Conservation (phyloP, 495 filamentous ascomycete species). For the Stereocaulon alpinum region DNA sequence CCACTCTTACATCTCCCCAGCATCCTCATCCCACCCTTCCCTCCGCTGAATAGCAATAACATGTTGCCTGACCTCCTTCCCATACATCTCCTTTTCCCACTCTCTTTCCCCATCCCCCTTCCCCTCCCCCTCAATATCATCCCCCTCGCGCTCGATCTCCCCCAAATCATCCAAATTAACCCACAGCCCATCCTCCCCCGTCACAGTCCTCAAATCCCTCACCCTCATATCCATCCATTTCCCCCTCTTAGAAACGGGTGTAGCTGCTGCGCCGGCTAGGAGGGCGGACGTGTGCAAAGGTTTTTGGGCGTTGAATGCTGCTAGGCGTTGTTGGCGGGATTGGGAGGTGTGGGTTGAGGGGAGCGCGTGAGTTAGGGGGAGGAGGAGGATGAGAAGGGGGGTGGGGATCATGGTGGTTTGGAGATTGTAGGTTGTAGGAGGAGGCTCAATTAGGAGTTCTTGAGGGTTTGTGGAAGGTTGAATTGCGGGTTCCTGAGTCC, state of each 20-base stretch:
- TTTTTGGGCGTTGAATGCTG: conserved; percentile 12
- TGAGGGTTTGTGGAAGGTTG: neutral
- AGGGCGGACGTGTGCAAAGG: conserved; percentile 20
- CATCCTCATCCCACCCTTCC: neutral
- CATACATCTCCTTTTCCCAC: neutral
- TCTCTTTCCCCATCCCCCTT: neutral
- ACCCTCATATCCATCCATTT: neutral
- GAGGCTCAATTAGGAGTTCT: no score
- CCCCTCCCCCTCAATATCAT: neutral
- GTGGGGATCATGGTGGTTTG: neutral
- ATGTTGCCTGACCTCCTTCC: neutral
- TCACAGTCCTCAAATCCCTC: conserved; percentile 1
- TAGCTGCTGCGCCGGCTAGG: conserved; percentile 19
- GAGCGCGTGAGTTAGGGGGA: neutral
- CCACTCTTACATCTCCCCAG: neutral
- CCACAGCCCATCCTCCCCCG: conserved; percentile 10
- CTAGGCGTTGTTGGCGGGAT: conserved; percentile 8
- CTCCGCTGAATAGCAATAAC: neutral
- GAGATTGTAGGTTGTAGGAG: neutral
- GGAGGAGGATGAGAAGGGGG: neutral
- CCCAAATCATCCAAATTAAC: conserved; percentile 2
- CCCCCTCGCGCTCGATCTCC: neutral
- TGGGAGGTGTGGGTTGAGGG: conserved; percentile 3
- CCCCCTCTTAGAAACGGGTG: neutral
- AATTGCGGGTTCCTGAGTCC: neutral